Evolutionary conservation across 768 basidiomycete genomes (phyloP).

Genomic region (Calocybe indica): DNA sequence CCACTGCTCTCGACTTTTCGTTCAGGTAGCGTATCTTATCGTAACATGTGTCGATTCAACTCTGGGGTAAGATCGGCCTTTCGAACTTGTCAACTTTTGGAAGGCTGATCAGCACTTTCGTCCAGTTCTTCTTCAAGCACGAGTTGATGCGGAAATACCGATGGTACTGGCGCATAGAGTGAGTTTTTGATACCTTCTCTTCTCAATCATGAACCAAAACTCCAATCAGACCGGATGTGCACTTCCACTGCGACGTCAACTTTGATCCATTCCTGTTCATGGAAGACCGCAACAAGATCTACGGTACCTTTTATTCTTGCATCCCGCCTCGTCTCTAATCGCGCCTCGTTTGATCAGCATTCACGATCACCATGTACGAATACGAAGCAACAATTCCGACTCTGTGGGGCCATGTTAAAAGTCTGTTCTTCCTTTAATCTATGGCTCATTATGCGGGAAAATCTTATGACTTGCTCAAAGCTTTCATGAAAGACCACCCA

Average conservation of each 20-base stretch:
- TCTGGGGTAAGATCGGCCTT: constrained; percentile 43
- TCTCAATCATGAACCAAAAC: constrained; percentile 20
- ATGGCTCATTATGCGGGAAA: not conserved
- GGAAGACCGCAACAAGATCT: constrained; percentile 65
- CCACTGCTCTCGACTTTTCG: no score
- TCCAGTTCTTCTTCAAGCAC: constrained; percentile 72
- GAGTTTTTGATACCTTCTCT: constrained; percentile 12
- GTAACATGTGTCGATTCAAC: constrained; percentile 76
- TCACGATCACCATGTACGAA: constrained; percentile 74
- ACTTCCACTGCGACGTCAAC: constrained; percentile 68
- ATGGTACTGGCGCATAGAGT: constrained; percentile 68
- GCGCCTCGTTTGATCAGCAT: constrained; percentile 31
- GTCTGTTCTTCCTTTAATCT: constrained; percentile 22
- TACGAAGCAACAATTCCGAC: constrained; percentile 74
- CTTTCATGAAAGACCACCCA: constrained; percentile 53
- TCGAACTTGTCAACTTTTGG: no score
- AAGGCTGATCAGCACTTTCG: constrained; percentile 1
- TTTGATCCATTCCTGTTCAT: constrained; percentile 72
- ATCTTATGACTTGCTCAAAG: constrained; percentile 26
- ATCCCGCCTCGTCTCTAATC: no score
- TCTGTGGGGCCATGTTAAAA: constrained; percentile 67
- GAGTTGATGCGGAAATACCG: constrained; percentile 59
- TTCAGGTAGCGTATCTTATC: constrained; percentile 26
- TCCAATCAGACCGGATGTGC: constrained; percentile 54
- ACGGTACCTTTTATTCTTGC: constrained; percentile 32